These are phyloP conservation scores for Lavandula angustifolia DNA, from an alignment of 257 asterid genomes.

Conservation along the genomic window DNA sequence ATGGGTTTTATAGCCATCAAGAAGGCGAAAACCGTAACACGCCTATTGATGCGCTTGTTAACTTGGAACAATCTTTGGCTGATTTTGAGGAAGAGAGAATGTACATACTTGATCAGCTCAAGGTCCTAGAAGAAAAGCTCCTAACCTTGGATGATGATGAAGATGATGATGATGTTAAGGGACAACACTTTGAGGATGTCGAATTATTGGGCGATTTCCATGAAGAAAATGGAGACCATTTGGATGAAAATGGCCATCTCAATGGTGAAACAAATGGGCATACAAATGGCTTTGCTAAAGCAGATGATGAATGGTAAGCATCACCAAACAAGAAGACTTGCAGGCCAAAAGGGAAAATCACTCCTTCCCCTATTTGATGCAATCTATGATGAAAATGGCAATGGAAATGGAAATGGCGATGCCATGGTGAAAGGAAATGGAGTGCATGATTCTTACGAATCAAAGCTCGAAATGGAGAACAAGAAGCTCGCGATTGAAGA, in stretches of 20 bases:
- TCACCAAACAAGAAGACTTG: conserved; percentile 36
- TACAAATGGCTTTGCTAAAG: conserved; percentile 44
- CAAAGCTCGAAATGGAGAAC: conserved; percentile 43
- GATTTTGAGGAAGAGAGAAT: conserved; percentile 90
- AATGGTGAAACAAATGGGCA: conserved; percentile 46
- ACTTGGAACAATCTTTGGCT: conserved; percentile 77
- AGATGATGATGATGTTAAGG: conserved; percentile 48
- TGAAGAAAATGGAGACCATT: conserved; percentile 41
- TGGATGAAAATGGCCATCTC: conserved; percentile 33
- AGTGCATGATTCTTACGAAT: conserved; percentile 33
- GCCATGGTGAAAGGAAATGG: conserved; percentile 38
- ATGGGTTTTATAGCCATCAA: conserved; percentile 40
- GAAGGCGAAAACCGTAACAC: conserved; percentile 48
- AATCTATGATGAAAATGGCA: conserved; percentile 45
- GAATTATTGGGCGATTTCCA: conserved; percentile 32
- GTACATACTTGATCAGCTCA: conserved; percentile 85
- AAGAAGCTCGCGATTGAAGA: conserved; percentile 66
- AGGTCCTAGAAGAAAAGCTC: conserved; percentile 81
- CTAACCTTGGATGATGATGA: conserved; percentile 53
- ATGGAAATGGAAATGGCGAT: conserved; percentile 59
- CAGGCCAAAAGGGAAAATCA: conserved; percentile 57
- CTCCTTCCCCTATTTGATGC: conserved; percentile 95
- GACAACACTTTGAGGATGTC: conserved; percentile 48
- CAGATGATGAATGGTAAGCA: conserved; percentile 45
- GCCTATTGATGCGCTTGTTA: conserved; percentile 62